phyloP scores from a whole-genome alignment of 116 monocot species.

The Phalaenopsis hybrid region DNA sequence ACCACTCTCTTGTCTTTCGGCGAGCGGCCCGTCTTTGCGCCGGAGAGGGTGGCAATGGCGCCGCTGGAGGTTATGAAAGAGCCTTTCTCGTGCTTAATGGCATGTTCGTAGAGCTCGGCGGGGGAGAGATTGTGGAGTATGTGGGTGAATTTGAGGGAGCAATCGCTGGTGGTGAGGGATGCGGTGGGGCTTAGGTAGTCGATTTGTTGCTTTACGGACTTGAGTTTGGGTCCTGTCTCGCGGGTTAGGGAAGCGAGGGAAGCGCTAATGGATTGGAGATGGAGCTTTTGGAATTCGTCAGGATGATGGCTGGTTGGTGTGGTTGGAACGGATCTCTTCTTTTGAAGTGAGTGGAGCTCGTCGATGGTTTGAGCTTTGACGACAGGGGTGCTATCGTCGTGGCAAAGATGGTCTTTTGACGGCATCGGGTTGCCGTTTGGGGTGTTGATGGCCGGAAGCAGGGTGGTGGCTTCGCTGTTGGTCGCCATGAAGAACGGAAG shows the following conservation, averaged over 20 bases:
- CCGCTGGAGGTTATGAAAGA: slow-evolving; percentile 82
- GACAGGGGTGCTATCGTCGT: slow-evolving; percentile 82
- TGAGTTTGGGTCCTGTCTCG: slow-evolving; percentile 43
- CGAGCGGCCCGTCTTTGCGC: slow-evolving; percentile 90
- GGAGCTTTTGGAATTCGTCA: slow-evolving; percentile 68
- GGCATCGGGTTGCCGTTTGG: not conserved
- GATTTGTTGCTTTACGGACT: slow-evolving; percentile 31
- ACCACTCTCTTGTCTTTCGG: slow-evolving; percentile 91
- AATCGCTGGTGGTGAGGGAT: slow-evolving; percentile 65
- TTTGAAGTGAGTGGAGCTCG: slow-evolving; percentile 95
- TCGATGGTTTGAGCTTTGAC: slow-evolving; percentile 97
- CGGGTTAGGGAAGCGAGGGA: slow-evolving; percentile 75
- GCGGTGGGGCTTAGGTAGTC: slow-evolving; percentile 32
- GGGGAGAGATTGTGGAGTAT: slow-evolving; percentile 98
- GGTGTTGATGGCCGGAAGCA: not conserved
- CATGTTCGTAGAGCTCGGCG: slow-evolving; percentile 95
- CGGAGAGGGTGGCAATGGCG: slow-evolving; percentile 82
- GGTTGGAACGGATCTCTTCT: slow-evolving; percentile 86
- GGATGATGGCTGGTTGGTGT: slow-evolving; percentile 56
- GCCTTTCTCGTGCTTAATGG: slow-evolving; percentile 82
- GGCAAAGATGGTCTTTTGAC: slow-evolving; percentile 56
- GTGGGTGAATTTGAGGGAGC: slow-evolving; percentile 94
- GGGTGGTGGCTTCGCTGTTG: slow-evolving; percentile 9
- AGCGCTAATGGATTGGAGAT: slow-evolving; percentile 97
- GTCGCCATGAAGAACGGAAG: not conserved